Conservation (phyloP, 148 eudicot species). For the Tetragonia tetragonoides region DNA sequence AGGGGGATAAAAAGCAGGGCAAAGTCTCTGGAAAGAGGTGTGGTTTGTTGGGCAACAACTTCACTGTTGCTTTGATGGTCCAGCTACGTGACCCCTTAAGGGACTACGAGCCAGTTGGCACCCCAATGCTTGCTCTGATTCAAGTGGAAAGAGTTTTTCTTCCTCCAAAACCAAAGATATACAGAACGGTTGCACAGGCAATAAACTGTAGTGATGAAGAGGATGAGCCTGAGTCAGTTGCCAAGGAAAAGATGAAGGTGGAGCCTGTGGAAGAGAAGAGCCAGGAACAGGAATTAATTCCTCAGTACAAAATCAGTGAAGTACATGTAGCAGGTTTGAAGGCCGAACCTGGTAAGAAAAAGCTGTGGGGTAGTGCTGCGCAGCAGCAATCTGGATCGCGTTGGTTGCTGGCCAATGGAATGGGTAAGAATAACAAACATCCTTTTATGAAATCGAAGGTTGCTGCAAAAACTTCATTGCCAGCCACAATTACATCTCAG, state of each 20-base stretch:
- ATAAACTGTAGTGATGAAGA: conserved; percentile 45
- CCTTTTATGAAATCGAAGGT: conserved; percentile 56
- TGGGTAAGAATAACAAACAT: conserved; percentile 80
- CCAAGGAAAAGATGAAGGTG: conserved; percentile 33
- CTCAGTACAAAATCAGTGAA: conserved; percentile 76
- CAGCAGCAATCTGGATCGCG: conserved; percentile 97
- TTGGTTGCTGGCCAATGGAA: conserved; percentile 94
- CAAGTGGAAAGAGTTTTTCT: conserved; percentile 76
- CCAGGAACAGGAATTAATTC: conserved; percentile 46
- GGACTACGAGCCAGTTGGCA: conserved; percentile 58
- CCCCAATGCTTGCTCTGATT: conserved; percentile 57
- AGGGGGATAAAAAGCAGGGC: conserved; percentile 28
- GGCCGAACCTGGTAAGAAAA: conserved; percentile 72
- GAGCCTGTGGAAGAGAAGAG: conserved; percentile 40
- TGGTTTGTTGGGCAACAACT: conserved; percentile 53
- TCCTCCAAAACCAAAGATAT: conserved; percentile 84
- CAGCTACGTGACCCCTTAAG: conserved; percentile 65
- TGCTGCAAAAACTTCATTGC: conserved; percentile 38
- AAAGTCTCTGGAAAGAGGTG: conserved; percentile 31
- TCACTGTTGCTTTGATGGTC: conserved; percentile 54
- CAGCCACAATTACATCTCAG: conserved; percentile 41
- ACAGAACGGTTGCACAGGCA: conserved; percentile 45
- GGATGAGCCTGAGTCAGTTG: conserved; percentile 32
- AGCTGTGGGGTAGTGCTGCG: conserved; percentile 65
- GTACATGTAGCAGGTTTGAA: conserved; percentile 86